These are phyloP conservation scores for Tetrapisispora arboricola DNA, from an alignment of 805 yeast species.

Conservation along the genomic window DNA sequence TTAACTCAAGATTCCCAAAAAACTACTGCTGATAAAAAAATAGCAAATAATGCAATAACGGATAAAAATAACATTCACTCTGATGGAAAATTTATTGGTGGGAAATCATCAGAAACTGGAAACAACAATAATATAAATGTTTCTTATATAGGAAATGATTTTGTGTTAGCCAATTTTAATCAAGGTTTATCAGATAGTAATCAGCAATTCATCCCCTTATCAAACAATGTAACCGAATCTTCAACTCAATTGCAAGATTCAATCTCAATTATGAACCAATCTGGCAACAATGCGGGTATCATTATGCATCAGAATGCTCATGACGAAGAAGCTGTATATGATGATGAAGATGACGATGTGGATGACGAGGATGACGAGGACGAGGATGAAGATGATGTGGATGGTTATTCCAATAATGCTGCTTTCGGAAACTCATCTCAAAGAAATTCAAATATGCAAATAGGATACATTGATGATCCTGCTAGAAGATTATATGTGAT, in stretches of 20 bases:
- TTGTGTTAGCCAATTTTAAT: neutral
- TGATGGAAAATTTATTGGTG: neutral
- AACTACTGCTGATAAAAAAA: neutral
- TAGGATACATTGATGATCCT: constrained; percentile 80
- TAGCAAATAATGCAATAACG: neutral
- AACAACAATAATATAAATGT: neutral
- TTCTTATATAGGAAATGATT: neutral
- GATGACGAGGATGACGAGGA: constrained; percentile 8
- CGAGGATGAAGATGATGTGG: constrained; percentile 3
- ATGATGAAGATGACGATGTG: constrained; percentile 14
- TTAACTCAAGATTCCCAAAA: constrained; percentile 27
- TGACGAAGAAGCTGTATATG: neutral
- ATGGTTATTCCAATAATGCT: constrained; percentile 1
- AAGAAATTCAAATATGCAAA: constrained; percentile 29
- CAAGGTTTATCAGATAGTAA: neutral
- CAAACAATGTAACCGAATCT: neutral
- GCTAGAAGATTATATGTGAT: constrained; percentile 89
- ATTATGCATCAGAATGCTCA: neutral
- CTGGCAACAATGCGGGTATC: neutral
- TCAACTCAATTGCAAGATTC: neutral
- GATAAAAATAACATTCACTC: neutral
- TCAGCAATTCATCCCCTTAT: neutral
- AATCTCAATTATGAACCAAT: neutral
- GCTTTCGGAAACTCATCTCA: constrained; percentile 10
- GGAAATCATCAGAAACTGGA: neutral